Conservation (phyloP, 352 stramenopile species). For the Pythium coloratum region DNA sequence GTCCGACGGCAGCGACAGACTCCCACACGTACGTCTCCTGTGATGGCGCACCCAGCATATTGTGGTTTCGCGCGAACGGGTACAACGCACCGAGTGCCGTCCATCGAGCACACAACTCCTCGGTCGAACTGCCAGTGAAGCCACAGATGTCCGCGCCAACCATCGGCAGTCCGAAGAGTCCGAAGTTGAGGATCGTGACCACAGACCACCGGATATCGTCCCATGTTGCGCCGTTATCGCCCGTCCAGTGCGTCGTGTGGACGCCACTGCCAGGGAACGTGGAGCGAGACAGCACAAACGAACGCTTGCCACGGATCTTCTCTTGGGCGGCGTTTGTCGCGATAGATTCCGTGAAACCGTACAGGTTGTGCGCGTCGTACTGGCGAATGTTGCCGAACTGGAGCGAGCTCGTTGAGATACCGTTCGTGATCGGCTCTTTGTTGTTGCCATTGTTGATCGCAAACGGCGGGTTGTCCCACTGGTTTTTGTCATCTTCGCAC, state of each 20-base stretch:
- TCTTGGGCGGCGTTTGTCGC: slow-evolving; percentile 57
- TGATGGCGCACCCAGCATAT: slow-evolving; percentile 44
- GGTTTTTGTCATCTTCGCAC: slow-evolving; percentile 42
- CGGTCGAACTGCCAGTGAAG: slow-evolving; percentile 49
- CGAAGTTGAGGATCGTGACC: slow-evolving; percentile 65
- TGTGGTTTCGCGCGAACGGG: slow-evolving; percentile 85
- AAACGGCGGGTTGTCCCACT: slow-evolving; percentile 57
- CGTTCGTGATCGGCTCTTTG: slow-evolving; percentile 55
- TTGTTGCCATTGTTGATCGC: slow-evolving; percentile 54
- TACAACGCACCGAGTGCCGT: slow-evolving; percentile 71
- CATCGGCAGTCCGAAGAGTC: slow-evolving; percentile 81
- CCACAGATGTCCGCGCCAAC: slow-evolving; percentile 79
- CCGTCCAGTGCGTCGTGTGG: slow-evolving; percentile 73
- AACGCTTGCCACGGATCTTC: slow-evolving; percentile 49
- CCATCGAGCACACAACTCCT: slow-evolving; percentile 77
- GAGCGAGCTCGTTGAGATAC: slow-evolving; percentile 51
- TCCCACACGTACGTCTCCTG: slow-evolving; percentile 74
- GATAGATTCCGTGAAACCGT: slow-evolving; percentile 74
- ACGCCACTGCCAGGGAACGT: slow-evolving; percentile 67
- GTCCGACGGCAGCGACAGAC: slow-evolving; percentile 41
- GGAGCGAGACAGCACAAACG: slow-evolving; percentile 73
- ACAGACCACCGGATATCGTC: slow-evolving; percentile 74
- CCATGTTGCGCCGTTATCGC: slow-evolving; percentile 79
- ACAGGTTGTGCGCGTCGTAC: slow-evolving; percentile 85
- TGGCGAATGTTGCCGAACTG: slow-evolving; percentile 56